Evolutionary conservation across 371 early-diverging fungal genomes (phyloP), one percentile per base, ranked within the genome.

Genomic region (Umbelopsis sp.): DNA sequence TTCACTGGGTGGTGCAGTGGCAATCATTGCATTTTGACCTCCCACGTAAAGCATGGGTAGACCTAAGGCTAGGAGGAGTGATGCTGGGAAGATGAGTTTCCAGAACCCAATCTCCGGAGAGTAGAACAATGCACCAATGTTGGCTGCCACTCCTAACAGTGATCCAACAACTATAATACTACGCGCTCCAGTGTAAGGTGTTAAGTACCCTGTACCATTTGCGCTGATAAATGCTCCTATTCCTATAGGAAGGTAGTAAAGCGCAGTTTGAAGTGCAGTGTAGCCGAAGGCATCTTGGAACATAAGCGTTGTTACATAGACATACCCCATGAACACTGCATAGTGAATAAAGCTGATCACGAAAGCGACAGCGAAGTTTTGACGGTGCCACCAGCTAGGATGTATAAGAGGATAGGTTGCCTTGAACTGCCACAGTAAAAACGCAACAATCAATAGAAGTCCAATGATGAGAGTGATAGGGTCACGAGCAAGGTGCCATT

Each of bases 201-300:
- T 41, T 41, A 41, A 5, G 7, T 41, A 41, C 1, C 41, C 41
- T 10, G 41, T 12, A 10, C 41, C 12, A 41, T 41, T 41, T 41
- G 41, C 41, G 12, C 7, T 12, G 10, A 41, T 10, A 12, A 41
- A 41, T 25, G 63, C 63, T 8, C 2, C 12, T 12, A 63, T 35
- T 29, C 63, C 63, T 16, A 37, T 20, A 9, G 70, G 83, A 73
- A 71, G 77, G 72, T 70, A 81, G 22, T 69, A 76, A 68, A 70
- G 77, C 4, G 83, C 81, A 0, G 81, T 74, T 18, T 76, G 67
- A 67, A 80, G 51, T 3, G 83, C 72, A 7, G 64, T 48, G 45
- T 76, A 83, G 44, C 66, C 62, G 76, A 74, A 78, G 29, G 79
- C 62, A 11, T 83, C 74, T 44, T 79, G 80, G 50, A 83, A 80